phyloP scores from a whole-genome alignment of 2,329 filamentous ascomycete genomes.

The Diaporthe nobilis region DNA sequence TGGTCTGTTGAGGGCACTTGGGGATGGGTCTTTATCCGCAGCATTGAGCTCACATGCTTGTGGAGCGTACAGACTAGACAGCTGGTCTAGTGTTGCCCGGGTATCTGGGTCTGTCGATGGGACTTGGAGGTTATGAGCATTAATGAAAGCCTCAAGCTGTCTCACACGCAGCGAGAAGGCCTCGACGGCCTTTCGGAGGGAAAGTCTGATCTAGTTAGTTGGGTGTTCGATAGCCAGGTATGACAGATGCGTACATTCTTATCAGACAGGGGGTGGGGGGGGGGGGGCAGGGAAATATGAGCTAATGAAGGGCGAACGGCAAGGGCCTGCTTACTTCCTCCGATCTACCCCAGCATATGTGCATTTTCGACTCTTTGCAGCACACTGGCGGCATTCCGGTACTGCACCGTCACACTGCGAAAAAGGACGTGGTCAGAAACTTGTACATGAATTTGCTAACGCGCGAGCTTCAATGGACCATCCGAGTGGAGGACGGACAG shows the following conservation, averaged over 20 bases:
- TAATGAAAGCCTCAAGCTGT: neutral
- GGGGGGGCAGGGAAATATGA: neutral
- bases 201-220: neutral
- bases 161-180: slow-evolving; percentile 7
- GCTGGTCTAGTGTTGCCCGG: neutral
- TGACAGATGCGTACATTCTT: neutral
- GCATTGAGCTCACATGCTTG: no score
- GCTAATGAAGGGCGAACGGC: no score
- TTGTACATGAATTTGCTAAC: neutral
- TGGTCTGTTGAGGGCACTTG: neutral
- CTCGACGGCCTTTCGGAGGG: slow-evolving; percentile 8
- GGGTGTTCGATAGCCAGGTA: no score
- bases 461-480: neutral
- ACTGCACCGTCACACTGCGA: neutral
- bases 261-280: neutral
- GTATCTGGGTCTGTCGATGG: neutral
- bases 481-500: neutral
- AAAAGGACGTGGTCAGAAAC: neutral
- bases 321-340: slow-evolving; percentile 13
- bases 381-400: neutral
- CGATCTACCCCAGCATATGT: slow-evolving; percentile 13
- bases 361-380: neutral
- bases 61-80: neutral
- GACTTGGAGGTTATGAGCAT: neutral
- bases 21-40: neutral